Percentiles rank a stretch among this genome's conserved stretches.
Evolutionary conservation across 148 eudicot species (phyloP).

Genomic region (Arbutus unedo): DNA sequence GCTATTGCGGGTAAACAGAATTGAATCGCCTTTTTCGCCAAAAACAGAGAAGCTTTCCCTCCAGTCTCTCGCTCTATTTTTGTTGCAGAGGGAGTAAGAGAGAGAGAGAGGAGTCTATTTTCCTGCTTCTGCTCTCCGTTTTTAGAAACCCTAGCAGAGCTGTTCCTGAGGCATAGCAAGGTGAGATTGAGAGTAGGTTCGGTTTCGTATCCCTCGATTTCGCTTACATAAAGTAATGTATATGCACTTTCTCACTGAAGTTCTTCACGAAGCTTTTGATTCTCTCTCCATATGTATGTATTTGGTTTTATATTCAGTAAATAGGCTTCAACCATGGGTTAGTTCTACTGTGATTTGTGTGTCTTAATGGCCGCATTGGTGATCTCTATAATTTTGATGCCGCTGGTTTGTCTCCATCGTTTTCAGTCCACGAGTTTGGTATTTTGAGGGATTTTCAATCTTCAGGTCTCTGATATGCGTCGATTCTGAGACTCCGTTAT

Average conservation of each 20-base stretch:
- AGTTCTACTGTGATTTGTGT: background rate
- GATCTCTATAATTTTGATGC: background rate
- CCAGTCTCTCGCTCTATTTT: slow-evolving; percentile 5
- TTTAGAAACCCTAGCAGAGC: background rate
- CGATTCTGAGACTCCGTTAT: background rate
- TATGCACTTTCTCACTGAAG: background rate
- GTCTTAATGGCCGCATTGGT: background rate
- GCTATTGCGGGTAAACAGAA: background rate
- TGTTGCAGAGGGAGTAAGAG: background rate
- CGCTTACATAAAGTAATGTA: background rate
- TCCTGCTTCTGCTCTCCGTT: background rate
- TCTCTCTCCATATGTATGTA: background rate
- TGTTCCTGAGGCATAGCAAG: background rate
- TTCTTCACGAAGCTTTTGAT: background rate
- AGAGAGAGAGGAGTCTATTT: background rate
- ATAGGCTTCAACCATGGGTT: background rate
- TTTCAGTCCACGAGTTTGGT: background rate
- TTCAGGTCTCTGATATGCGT: background rate
- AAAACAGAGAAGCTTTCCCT: slow-evolving; percentile 1
- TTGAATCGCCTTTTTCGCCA: background rate
- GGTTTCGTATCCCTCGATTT: background rate
- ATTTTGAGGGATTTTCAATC: background rate
- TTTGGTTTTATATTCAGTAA: background rate
- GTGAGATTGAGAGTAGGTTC: slow-evolving; percentile 7
- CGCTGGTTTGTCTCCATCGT: background rate